Evolutionary conservation across 441 rosid genomes (phyloP).

Genomic region (Bocquillonia castaneifolia): DNA sequence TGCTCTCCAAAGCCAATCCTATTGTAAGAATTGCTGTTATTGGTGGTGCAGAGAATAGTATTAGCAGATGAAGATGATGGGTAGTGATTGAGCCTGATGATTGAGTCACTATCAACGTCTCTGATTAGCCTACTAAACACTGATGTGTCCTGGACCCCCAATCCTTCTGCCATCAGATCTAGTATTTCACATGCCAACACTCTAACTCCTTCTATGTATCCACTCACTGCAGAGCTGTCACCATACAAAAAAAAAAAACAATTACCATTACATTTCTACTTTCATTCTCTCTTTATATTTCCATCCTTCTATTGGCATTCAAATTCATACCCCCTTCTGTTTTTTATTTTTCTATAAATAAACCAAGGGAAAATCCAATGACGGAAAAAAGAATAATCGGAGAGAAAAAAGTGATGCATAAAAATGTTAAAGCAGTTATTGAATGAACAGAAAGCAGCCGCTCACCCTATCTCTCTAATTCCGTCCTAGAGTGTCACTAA

Average conservation of each 20-base stretch:
- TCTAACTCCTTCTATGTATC: slow-evolving; percentile 58
- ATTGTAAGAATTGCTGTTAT: slow-evolving; percentile 14
- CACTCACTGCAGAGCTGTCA: slow-evolving; percentile 55
- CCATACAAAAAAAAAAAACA: background rate
- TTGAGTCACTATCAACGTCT: slow-evolving; percentile 56
- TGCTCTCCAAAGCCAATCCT: slow-evolving; percentile 83
- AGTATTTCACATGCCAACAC: slow-evolving; percentile 65
- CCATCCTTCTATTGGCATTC: too few species aligned
- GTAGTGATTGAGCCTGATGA: slow-evolving; percentile 79
- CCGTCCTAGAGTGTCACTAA: background rate
- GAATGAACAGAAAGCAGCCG: too few species aligned
- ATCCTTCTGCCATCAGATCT: slow-evolving; percentile 68
- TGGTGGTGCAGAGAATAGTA: background rate
- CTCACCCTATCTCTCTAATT: background rate
- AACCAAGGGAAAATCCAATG: too few species aligned
- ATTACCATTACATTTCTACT: background rate
- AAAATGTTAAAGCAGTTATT: too few species aligned
- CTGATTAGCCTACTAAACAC: slow-evolving; percentile 60
- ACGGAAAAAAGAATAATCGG: too few species aligned
- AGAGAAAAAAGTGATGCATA: too few species aligned
- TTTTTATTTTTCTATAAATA: too few species aligned
- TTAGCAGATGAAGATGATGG: slow-evolving; percentile 33
- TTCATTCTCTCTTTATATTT: too few species aligned
- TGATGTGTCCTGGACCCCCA: slow-evolving; percentile 42
- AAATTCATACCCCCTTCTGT: too few species aligned